phyloP scores from a whole-genome alignment of 441 rosid species.

The Euphorbia neoarborescens region DNA sequence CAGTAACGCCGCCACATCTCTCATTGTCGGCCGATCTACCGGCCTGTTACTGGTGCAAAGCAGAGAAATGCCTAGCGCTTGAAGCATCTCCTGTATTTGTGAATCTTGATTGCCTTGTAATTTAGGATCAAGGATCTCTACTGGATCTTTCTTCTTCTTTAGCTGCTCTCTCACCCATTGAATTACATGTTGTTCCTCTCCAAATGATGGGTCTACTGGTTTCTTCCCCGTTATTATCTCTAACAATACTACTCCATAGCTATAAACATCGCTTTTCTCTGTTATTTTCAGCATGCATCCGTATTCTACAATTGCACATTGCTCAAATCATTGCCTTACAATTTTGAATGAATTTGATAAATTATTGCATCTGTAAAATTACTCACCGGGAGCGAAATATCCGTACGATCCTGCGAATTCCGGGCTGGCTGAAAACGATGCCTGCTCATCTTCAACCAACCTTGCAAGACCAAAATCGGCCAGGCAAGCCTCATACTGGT shows the following conservation, averaged over 20 bases:
- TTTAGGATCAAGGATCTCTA: constrained; percentile 46
- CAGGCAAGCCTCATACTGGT: constrained; percentile 53
- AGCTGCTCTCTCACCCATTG: constrained; percentile 62
- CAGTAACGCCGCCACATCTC: constrained; percentile 56
- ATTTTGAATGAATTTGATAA: not conserved
- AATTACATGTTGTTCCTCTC: constrained; percentile 51
- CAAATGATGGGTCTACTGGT: constrained; percentile 57
- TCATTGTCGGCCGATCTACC: constrained; percentile 66
- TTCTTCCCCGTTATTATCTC: constrained; percentile 59
- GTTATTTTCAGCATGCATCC: constrained; percentile 52
- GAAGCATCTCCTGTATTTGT: constrained; percentile 66
- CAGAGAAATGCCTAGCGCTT: constrained; percentile 56
- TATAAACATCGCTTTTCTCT: constrained; percentile 55
- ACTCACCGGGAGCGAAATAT: constrained; percentile 85
- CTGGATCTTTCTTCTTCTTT: constrained; percentile 53
- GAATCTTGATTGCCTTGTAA: constrained; percentile 57
- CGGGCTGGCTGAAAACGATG: constrained; percentile 39
- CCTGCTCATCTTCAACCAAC: constrained; percentile 46
- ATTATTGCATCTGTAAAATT: not conserved
- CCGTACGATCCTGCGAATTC: constrained; percentile 85
- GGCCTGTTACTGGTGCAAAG: constrained; percentile 59
- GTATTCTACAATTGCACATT: constrained; percentile 35
- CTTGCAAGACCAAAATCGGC: constrained; percentile 88
- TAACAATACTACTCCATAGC: constrained; percentile 58
- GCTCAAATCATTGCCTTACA: not conserved